Evolutionary conservation across 2,329 filamentous ascomycete species (phyloP).

Genomic region (Sporothrix sp.): DNA sequence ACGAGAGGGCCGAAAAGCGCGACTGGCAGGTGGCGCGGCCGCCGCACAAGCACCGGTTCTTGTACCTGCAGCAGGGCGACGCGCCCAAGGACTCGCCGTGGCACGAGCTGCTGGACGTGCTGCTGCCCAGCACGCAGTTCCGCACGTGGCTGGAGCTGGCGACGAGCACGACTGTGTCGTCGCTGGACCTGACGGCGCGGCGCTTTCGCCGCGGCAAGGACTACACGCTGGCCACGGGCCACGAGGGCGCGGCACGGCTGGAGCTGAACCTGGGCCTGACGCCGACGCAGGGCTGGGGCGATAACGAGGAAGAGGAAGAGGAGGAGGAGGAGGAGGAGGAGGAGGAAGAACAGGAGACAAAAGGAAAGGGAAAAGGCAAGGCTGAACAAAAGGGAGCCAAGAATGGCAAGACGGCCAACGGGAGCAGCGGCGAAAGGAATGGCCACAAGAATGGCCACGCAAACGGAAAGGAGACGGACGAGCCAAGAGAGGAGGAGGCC

Average conservation of each 20-base stretch:
- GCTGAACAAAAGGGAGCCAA: slow-evolving; percentile 11
- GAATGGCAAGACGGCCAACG: not conserved
- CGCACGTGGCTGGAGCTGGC: slow-evolving; percentile 80
- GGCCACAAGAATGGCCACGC: slow-evolving; percentile 10
- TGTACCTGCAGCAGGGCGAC: slow-evolving; percentile 59
- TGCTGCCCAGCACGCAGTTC: slow-evolving; percentile 80
- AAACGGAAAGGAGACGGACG: slow-evolving; percentile 22
- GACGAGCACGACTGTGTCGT: slow-evolving; percentile 64
- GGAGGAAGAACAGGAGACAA: slow-evolving; percentile 16
- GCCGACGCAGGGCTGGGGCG: slow-evolving; percentile 74
- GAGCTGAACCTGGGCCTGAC: slow-evolving; percentile 85
- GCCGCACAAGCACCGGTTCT: slow-evolving; percentile 89
- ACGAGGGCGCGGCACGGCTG: slow-evolving; percentile 66
- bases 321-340: slow-evolving; percentile 30
- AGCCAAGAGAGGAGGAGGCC: slow-evolving; percentile 24
- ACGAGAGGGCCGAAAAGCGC: slow-evolving; percentile 31
- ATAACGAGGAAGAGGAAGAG: slow-evolving; percentile 36
- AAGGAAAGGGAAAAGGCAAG: slow-evolving; percentile 14
- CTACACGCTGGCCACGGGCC: slow-evolving; percentile 85
- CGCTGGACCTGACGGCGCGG: slow-evolving; percentile 69
- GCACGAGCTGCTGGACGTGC: slow-evolving; percentile 67
- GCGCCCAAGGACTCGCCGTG: slow-evolving; percentile 45
- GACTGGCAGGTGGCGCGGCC: slow-evolving; percentile 73
- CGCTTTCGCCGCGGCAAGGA: slow-evolving; percentile 80
- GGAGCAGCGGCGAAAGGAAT: not conserved